Evolutionary conservation across 2,329 filamentous ascomycete species (phyloP).

Genomic region (Aspergillus eucalypticola): DNA sequence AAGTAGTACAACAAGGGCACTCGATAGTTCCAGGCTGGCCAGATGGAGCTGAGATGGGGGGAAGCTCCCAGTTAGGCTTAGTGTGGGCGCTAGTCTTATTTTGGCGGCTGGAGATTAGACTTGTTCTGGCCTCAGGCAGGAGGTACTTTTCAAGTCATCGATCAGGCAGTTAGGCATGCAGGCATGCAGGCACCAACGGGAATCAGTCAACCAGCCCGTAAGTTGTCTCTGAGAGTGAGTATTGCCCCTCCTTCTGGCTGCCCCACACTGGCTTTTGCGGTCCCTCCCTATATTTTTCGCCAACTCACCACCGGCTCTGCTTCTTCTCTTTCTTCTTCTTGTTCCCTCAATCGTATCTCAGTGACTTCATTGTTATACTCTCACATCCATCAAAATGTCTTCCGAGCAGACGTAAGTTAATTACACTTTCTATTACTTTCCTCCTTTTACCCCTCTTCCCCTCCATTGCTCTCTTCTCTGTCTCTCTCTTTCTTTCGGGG

Average conservation of each 20-base stretch:
- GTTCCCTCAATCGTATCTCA: conserved; percentile 25
- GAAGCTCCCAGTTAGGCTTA: conserved; percentile 27
- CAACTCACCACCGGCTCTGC: conserved; percentile 25
- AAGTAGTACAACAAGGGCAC: background rate
- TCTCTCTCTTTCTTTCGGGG: background rate
- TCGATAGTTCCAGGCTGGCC: conserved; percentile 36
- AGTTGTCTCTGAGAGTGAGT: too few species aligned
- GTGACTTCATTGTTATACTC: conserved; percentile 15
- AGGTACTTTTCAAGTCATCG: background rate
- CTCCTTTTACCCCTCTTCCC: background rate
- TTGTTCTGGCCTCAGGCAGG: conserved; percentile 21
- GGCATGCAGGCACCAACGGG: conserved; percentile 14
- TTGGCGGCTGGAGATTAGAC: conserved; percentile 18
- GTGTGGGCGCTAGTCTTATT: conserved; percentile 15
- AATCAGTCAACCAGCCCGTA: too few species aligned
- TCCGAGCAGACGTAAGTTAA: conserved; percentile 80
- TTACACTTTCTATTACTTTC: conserved; percentile 10
- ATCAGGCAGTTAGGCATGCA: conserved; percentile 22
- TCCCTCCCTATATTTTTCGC: conserved; percentile 26
- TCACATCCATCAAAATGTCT: conserved; percentile 62
- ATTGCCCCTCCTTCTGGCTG: conserved; percentile 17
- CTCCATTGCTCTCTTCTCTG: background rate
- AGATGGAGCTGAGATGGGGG: conserved; percentile 25
- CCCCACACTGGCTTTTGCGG: conserved; percentile 23
- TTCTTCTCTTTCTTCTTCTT: conserved; percentile 22